Evolutionary conservation across 1,139 yeast genomes (phyloP), one percentile per base, ranked within the genome.

Genomic region (Sugiyamaella japonica): DNA sequence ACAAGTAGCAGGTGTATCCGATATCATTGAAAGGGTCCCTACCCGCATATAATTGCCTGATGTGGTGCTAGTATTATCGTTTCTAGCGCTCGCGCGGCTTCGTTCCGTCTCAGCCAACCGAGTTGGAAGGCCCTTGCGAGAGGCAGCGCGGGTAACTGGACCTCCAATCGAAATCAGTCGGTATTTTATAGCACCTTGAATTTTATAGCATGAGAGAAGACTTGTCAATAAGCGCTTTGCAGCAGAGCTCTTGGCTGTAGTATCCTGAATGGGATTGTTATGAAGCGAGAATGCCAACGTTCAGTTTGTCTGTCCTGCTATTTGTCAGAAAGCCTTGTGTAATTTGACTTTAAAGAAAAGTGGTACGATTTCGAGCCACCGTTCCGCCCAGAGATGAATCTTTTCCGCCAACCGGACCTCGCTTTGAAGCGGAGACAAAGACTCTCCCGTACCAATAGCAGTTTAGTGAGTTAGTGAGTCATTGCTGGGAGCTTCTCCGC

Each of bases 101-200:
- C 20, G 32, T 28, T 13, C 31, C n/a, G 3, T n/a, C 10, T 43
- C 23, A 29, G 9, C n/a, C 34, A 29, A 29, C 34, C n/a, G 34
- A 29, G 34, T 12, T 9, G 49, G 49, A 31, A 45, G 36, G 49
- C 49, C 49, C 37, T 41, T 45, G 49, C 49, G 49, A 44, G 49
- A 36, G 15, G 37, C 48, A 15, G 17, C 34, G 48, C 48, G 48
- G 34, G 42, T 34, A 36, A 45, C 9, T 43, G 20, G 32, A 17
- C 37, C 8, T 29, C 34, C 8, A 29, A 9, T 29, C n/a, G n/a
- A 12, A 12, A 29, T 29, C 34, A 29, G n/a, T 31, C 36, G 38
- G 44, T 40, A 40, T 43, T 43, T 43, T 31, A 29, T 29, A 31
- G 37, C 13, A 28, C 44, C 15, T 43, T 36, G 16, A 16, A 32